Base-by-base conservation (phyloP, 225 moss, liverwort and hornwort species). In the Marchantia polymorpha region DNA sequence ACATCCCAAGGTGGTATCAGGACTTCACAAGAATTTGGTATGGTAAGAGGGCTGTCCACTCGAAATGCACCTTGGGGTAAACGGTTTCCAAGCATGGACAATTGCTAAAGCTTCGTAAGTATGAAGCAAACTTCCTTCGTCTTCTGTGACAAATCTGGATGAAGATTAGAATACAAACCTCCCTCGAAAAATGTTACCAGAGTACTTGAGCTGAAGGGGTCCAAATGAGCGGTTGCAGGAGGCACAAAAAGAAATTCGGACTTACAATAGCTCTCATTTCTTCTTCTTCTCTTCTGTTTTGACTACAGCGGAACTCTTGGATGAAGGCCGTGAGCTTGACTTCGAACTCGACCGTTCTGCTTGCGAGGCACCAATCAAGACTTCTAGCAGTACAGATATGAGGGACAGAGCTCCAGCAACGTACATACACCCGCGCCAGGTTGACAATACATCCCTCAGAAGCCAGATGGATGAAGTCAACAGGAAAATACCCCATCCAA, bases 401-500 rank as follows among this genome's bases (percentile, higher is more conserved):
- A 86, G 73, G n/a, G 83, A 72, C 53, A 94, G 82, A 29, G 86
- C 89, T 84, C 92, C 92, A 68, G 83, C 82, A 77, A 90, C 81
- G 91, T 89, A 94, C 52, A 91, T 86, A 66, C 90, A 77, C 79
- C 94, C 96, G 49, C 79, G 87, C 90, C 90, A 86, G 13, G 92
- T 92, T 54, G 88, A 84, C 70, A 96, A 79, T 52, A 94, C 88
- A 59, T 91, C 80, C 75, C 92, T 89, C 59, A 96, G 80, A 69
- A 93, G 83, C 84, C 91, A 94, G 83, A 89, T 82, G 27, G 91
- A 90, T 56, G 86, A 81, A 22, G 84, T 84, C 55, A 93, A 82
- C 83, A 94, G 82, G 25, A 76, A 51, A 31, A 78, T 79, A 64
- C 85, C 87, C 94, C 96, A 96, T 78, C 71, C 72, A 49, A 83